Base-by-base conservation (phyloP, 2,329 filamentous ascomycete species). In the Xylaria sp. region DNA sequence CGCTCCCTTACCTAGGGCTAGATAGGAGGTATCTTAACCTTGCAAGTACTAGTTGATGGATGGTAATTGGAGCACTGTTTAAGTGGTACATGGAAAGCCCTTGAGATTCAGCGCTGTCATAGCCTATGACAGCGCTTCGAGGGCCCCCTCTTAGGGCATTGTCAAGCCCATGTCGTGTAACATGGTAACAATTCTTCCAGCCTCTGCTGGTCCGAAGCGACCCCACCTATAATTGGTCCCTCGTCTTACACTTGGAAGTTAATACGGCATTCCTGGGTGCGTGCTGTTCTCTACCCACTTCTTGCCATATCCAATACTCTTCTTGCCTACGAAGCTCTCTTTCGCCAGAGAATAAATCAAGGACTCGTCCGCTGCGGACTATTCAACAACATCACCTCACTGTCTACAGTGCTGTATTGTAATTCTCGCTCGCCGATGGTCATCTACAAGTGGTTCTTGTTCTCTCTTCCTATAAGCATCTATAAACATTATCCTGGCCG, bases 171-270 rank as follows among this genome's bases (percentile, higher is more conserved):
- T 20, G 23, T 48, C 12, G 41, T 50, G 66, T 69, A 62, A 46
- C 52, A 8, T 34, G 25, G 54, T 65, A 64, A 65, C 65, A 65
- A 68, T 62, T 70, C 25, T 62, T 41, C 15, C 25, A 61, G 12
- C 34, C 41, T 39, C 25, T 44, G 44, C n/a, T 28, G 41, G 15
- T 23, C 51, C 37, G 13, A 32, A 60, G 55, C 32, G 23, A 56
- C 63, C 67, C 67, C 67, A 32, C 63, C 63, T 63, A 58, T 61
- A 20, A 63, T 63, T 66, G 58, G 57, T 59, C 52, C 57, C 44
- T 8, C 61, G 10, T 34, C 59, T 50, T 51, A 56, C n/a, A 32
- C 52, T 39, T 56, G 32, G 52, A 50, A 56, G 28, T 58, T 32
- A 23, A 39, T 59, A 55, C 52, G 2, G 37, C 52, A 56, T 37